phyloP scores from a whole-genome alignment of 2,329 filamentous ascomycete species.

The Trichophyton schoenleinii region DNA sequence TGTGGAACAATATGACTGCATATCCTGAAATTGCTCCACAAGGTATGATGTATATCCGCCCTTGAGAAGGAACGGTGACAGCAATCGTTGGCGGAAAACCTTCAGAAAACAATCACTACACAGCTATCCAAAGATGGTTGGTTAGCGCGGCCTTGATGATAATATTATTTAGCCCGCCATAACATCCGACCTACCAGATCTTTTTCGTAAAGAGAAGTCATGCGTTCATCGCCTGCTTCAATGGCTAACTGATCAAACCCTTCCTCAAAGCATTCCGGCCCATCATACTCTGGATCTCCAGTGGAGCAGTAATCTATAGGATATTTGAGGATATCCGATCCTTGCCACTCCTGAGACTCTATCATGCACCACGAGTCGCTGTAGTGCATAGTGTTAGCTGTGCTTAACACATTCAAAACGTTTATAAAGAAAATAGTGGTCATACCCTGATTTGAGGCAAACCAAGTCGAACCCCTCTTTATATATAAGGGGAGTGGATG shows the following conservation, averaged over 20 bases:
- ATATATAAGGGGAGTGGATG: neutral
- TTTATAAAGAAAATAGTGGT: neutral
- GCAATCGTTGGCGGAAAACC: slow-evolving; percentile 13
- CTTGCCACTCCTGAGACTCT: neutral
- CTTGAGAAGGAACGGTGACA: slow-evolving; percentile 11
- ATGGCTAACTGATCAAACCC: neutral
- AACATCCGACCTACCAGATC: neutral
- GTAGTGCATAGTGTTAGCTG: neutral
- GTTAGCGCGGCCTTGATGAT: neutral
- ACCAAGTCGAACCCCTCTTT: neutral
- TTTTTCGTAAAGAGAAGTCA: neutral
- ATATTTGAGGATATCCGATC: neutral
- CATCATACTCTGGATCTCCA: neutral
- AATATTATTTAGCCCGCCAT: neutral
- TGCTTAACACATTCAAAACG: neutral
- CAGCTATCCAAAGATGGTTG: neutral
- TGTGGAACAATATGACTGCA: slow-evolving; percentile 14
- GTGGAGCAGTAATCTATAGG: neutral
- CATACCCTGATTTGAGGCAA: neutral
- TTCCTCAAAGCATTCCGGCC: neutral
- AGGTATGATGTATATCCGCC: slow-evolving; percentile 13
- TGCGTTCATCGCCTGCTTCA: neutral
- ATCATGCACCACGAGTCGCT: neutral
- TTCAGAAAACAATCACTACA: slow-evolving; percentile 16
- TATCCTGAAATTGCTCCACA: slow-evolving; percentile 13